Evolutionary conservation across 306 rosid genomes (phyloP).

Genomic region (Spatholobus suberectus): DNA sequence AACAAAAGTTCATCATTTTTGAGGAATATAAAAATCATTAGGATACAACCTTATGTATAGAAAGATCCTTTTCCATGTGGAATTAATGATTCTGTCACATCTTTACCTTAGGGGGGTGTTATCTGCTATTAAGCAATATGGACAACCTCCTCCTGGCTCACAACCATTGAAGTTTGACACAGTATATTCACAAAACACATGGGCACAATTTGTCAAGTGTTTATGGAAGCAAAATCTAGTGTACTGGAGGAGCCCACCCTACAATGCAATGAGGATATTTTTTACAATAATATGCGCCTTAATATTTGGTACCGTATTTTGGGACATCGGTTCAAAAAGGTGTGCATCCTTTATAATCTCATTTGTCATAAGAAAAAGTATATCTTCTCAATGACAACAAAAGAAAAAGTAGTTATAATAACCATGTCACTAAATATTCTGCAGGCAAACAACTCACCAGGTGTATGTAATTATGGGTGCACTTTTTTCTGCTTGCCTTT

Average conservation of each 20-base stretch:
- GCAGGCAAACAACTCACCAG: conserved; percentile 66
- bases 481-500: conserved; percentile 70
- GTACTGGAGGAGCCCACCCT: conserved; percentile 91
- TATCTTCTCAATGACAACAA: conserved; percentile 19
- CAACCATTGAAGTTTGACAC: conserved; percentile 71
- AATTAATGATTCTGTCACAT: conserved; percentile 17
- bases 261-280: conserved; percentile 73
- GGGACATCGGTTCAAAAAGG: conserved; percentile 77
- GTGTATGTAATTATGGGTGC: conserved; percentile 81
- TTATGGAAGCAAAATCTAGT: conserved; percentile 86
- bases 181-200: conserved; percentile 54
- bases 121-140: conserved; percentile 53
- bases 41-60: neutral
- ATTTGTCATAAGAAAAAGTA: neutral
- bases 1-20: neutral
- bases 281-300: conserved; percentile 71
- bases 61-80: neutral
- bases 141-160: conserved; percentile 61
- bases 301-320: conserved; percentile 68
- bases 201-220: conserved; percentile 61
- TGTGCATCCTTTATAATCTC: conserved; percentile 37
- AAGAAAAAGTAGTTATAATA: neutral
- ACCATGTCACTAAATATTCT: conserved; percentile 36
- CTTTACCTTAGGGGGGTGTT: conserved; percentile 63
- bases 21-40: neutral